Base-by-base conservation (phyloP, 371 early-diverging fungal genomes). In the Lichtheimia hyalospora region DNA sequence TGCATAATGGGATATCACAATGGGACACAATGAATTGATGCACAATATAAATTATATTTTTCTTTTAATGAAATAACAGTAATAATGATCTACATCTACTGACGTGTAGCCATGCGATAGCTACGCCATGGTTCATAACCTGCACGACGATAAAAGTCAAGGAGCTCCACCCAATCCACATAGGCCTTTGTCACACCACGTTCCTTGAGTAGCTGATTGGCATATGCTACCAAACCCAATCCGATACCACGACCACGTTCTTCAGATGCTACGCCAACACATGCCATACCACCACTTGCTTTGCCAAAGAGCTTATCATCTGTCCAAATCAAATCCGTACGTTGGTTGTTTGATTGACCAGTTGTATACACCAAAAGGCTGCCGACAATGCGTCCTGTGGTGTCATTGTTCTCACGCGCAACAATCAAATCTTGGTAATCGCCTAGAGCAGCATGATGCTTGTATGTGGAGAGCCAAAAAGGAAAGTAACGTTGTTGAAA, bases 141-240 rank as follows among this genome's bases (percentile, higher is more conserved):
- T 23, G 71, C 66, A 28, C 69, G 68, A 59, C 64, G 49, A 56
- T 77, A 77, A 48, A 81, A 75, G n/a, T 70, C 73, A 18, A 71
- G 48, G n/a, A 67, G 52, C 49, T 75, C 81, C 18, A 77, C 81
- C 81, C 81, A 81, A 58, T 81, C 81, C 5, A 81, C 76, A 59
- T 73, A 75, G 1, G 69, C 57, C 42, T 63, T 68, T 18, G 64
- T 28, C 13, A 77, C 78, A 6, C 76, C 73, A 39, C 81, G 72
- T 18, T 59, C 51, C 50, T 55, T 61, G 12, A 81, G 59, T 5
- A 69, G 49, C 24, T 71, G 57, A 48, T 77, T 77, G 1, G 74
- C 81, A 61, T 73, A 64, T 16, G 67, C 73, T 18, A 77, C 76
- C 24, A 77, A 60, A 8, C 76, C 76, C 13, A 74, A 42, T 3